Base-by-base conservation (phyloP, 75 land plant genomes). In the Pinus albicaulis region DNA sequence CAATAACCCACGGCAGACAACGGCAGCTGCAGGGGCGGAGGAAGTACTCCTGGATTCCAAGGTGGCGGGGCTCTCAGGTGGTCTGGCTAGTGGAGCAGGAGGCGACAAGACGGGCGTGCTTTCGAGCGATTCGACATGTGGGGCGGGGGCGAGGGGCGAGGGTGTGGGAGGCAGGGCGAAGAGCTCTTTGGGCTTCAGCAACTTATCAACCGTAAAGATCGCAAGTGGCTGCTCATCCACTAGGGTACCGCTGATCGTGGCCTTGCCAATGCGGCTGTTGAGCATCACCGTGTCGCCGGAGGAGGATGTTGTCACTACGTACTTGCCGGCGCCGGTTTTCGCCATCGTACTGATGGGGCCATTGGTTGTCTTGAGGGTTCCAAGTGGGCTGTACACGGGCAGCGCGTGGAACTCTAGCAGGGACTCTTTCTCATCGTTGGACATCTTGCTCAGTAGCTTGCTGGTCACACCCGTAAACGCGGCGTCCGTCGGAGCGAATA, bases 401-500 rank as follows among this genome's bases (percentile, higher is more conserved):
- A 77, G 4, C 23, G 79, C 91, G 76, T 84, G 86, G 68, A 61
- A 89, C 48, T 75, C 56, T 11, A 87, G 74, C 28, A 89, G 28
- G 1, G 86, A 68, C 0, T 13, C 2, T 69, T 86, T 78, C 13
- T 79, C 80, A 3, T 76, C 82, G 7, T 71, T 72, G 5, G 86
- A 82, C 44, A 89, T 48, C 65, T 89, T 89, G 72, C 82, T 84
- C 81, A 41, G 79, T 28, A 72, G 76, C 25, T 86, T 86, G 38
- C 16, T 68, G 23, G 65, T 17, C 75, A 82, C 80, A 0, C 28
- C 55, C 36, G 76, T 83, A 64, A 92, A 78, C 1, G 85, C 88
- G 7, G 66, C 75, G 76, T 92, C 94, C 7, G 19, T 34, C 4
- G 92, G 90, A 73, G 88, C 84, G 74, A 92, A 87, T 3, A 92